These are phyloP conservation scores for Apiotrichum mycotoxinovorans DNA, from an alignment of 1,284 basidiomycete species.

Conservation along the genomic window DNA sequence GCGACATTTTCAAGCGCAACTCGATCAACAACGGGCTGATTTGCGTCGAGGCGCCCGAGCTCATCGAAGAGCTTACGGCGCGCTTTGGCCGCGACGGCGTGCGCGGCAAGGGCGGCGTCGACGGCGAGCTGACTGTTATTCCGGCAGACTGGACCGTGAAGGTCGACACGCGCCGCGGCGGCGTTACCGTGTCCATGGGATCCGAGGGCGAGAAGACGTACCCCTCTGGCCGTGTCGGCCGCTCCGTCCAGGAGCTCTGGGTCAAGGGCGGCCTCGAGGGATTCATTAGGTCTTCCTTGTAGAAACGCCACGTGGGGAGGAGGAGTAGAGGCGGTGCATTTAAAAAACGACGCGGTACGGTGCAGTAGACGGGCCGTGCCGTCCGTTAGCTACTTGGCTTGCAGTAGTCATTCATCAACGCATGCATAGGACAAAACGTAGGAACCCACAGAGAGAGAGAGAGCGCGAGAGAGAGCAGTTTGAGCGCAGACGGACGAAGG, in stretches of 20 bases:
- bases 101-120: slow-evolving; percentile 69
- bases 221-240: slow-evolving; percentile 68
- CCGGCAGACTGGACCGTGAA: slow-evolving; percentile 61
- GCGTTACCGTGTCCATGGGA: slow-evolving; percentile 57
- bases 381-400: no score
- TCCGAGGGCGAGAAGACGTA: slow-evolving; percentile 59
- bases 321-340: no score
- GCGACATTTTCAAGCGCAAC: slow-evolving; percentile 99
- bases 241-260: slow-evolving; percentile 85
- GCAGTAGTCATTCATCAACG: no score
- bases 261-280: slow-evolving; percentile 55
- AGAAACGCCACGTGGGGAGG: slow-evolving; percentile 4
- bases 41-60: slow-evolving; percentile 85
- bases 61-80: slow-evolving; percentile 78
- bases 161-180: slow-evolving; percentile 68
- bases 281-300: slow-evolving; percentile 54
- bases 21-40: slow-evolving; percentile 98
- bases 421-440: no score
- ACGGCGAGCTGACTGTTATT: slow-evolving; percentile 77
- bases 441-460: no score
- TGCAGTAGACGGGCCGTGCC: no score
- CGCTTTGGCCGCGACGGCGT: slow-evolving; percentile 67
- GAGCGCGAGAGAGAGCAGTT: no score
- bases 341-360: no score
- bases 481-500: no score